Evolutionary conservation across 257 asterid genomes (phyloP).

Genomic region (Solanum chaucha): DNA sequence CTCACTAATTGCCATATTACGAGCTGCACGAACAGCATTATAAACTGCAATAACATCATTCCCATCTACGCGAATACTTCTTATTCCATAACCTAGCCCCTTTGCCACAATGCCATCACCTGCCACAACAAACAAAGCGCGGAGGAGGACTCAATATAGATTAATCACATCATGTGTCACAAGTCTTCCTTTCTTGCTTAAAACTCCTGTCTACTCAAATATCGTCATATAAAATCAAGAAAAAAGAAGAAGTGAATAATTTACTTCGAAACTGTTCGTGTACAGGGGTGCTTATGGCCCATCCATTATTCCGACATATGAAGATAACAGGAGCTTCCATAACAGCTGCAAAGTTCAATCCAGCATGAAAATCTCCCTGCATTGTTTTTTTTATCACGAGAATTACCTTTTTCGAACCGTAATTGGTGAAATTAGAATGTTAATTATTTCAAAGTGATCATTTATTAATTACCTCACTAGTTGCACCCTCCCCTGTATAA

Average conservation of each 20-base stretch:
- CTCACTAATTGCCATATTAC: conserved; percentile 59
- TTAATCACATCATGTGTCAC: not conserved
- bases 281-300: conserved; percentile 89
- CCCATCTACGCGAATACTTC: conserved; percentile 76
- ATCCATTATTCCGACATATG: conserved; percentile 88
- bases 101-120: conserved; percentile 86
- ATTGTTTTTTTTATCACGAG: not conserved
- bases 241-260: not conserved
- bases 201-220: not conserved
- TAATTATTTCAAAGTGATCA: not conserved
- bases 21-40: conserved; percentile 49
- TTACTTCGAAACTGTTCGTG: conserved; percentile 72
- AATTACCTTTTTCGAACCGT: not conserved
- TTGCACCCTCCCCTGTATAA: conserved; percentile 72
- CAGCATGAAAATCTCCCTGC: conserved; percentile 98
- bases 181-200: not conserved
- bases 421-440: not conserved
- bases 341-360: conserved; percentile 80
- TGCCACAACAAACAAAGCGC: conserved; percentile 1
- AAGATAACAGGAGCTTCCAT: conserved; percentile 74
- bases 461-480: conserved; percentile 65
- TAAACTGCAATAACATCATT: conserved; percentile 80
- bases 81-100: conserved; percentile 79
- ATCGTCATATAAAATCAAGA: not conserved
- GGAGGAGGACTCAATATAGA: not conserved